Conservation (phyloP, 108 stramenopile genomes). For the Cyclotella cryptica region DNA sequence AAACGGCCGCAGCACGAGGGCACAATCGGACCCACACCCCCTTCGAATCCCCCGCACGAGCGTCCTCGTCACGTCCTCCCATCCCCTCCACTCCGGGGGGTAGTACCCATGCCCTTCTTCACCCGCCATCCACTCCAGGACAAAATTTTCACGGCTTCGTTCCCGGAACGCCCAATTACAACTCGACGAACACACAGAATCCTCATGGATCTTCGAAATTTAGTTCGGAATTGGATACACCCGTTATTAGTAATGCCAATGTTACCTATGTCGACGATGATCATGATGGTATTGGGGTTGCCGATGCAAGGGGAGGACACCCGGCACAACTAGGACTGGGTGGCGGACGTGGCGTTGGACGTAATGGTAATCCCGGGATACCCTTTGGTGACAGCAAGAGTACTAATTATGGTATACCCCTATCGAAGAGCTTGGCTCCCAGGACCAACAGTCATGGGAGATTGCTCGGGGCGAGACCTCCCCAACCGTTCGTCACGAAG, state of each 20-base stretch:
- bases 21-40: slow-evolving; percentile 3
- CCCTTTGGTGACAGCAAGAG: slow-evolving; percentile 1
- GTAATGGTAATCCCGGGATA: background rate
- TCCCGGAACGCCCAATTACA: slow-evolving; percentile 4
- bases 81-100: slow-evolving; percentile 13
- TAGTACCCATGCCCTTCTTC: background rate
- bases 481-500: background rate
- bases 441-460: background rate
- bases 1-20: background rate
- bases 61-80: background rate
- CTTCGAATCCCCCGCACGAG: slow-evolving; percentile 12
- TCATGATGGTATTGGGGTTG: too few species aligned
- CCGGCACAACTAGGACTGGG: background rate
- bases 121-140: background rate
- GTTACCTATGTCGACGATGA: slow-evolving; percentile 22
- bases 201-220: background rate
- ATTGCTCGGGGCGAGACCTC: background rate
- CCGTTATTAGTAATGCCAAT: slow-evolving; percentile 28
- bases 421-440: background rate
- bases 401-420: slow-evolving; percentile 8
- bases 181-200: background rate
- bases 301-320: background rate
- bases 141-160: background rate
- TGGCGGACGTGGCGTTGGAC: background rate
- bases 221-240: slow-evolving; percentile 9